These are phyloP conservation scores for apple (Malus domestica) DNA, from an alignment of 306 rosid genomes.

Conservation along the genomic window DNA sequence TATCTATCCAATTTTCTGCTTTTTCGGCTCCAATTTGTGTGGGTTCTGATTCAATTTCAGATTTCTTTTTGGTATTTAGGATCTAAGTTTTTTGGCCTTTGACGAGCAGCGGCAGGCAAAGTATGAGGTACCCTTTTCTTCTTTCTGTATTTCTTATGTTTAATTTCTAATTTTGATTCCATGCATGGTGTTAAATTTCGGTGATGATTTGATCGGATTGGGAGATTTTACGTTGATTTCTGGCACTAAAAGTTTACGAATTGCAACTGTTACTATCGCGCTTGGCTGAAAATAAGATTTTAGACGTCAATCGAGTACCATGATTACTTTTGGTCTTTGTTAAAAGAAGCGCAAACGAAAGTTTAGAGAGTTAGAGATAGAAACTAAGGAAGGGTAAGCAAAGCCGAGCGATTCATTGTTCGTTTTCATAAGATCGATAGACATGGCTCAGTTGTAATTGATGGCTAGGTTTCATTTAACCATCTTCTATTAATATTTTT, in stretches of 20 bases:
- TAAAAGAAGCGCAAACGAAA: not conserved
- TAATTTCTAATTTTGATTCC: not conserved
- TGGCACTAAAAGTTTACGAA: not conserved
- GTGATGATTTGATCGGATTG: not conserved
- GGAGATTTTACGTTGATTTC: not conserved
- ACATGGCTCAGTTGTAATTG: not conserved
- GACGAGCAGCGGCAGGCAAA: not conserved
- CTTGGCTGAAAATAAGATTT: not conserved
- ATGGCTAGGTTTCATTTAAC: not conserved
- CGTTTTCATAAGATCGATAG: not conserved
- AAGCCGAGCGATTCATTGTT: not conserved
- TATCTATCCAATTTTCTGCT: not conserved
- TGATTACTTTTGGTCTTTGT: not conserved
- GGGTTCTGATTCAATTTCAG: not conserved
- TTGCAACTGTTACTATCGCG: not conserved
- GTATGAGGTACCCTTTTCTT: slow-evolving; percentile 15
- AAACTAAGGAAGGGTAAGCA: not conserved
- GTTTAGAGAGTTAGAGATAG: not conserved
- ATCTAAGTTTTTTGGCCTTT: slow-evolving; percentile 13
- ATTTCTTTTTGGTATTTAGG: slow-evolving; percentile 7
- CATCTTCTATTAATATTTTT: not conserved
- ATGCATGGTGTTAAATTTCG: not conserved
- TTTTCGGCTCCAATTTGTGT: not conserved
- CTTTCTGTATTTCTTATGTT: too few species aligned
- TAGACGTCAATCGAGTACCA: not conserved